These are phyloP conservation scores for Taiozyma onychis DNA, from an alignment of 1,139 yeast genomes.

Conservation along the genomic window DNA sequence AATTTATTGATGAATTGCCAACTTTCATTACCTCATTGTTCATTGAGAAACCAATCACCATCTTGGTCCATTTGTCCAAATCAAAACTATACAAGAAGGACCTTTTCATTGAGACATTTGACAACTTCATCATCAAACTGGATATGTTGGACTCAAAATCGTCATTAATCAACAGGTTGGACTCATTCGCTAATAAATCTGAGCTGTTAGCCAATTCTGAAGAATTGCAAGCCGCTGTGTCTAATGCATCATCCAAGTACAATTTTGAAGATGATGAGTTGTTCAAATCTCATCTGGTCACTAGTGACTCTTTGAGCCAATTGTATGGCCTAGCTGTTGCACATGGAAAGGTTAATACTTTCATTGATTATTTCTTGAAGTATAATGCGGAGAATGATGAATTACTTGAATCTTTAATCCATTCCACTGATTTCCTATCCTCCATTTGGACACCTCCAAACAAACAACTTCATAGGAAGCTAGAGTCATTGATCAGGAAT, in stretches of 20 bases:
- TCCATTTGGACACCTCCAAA: conserved; percentile 15
- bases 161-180: conserved; percentile 18
- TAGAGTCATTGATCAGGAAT: conserved; percentile 11
- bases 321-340: conserved; percentile 26
- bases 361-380: conserved; percentile 24
- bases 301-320: conserved; percentile 26
- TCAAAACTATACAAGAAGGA: conserved; percentile 20
- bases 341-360: conserved; percentile 16
- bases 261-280: conserved; percentile 23
- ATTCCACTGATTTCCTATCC: conserved; percentile 21
- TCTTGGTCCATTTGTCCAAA: conserved; percentile 27
- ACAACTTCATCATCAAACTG: conserved; percentile 24
- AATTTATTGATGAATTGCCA: conserved; percentile 29
- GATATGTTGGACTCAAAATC: conserved; percentile 16
- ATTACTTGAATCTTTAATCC: conserved; percentile 17
- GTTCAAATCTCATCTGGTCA: conserved; percentile 27
- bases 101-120: conserved; percentile 24
- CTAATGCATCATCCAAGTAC: conserved; percentile 25
- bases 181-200: conserved; percentile 16
- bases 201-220: conserved; percentile 20
- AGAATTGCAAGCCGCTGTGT: conserved; percentile 26
- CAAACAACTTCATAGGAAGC: conserved; percentile 8
- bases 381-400: conserved; percentile 21
- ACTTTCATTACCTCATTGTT: conserved; percentile 25
- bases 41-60: conserved; percentile 23